Conservation (phyloP, 805 yeast species). For the Lipomyces anomalus region DNA sequence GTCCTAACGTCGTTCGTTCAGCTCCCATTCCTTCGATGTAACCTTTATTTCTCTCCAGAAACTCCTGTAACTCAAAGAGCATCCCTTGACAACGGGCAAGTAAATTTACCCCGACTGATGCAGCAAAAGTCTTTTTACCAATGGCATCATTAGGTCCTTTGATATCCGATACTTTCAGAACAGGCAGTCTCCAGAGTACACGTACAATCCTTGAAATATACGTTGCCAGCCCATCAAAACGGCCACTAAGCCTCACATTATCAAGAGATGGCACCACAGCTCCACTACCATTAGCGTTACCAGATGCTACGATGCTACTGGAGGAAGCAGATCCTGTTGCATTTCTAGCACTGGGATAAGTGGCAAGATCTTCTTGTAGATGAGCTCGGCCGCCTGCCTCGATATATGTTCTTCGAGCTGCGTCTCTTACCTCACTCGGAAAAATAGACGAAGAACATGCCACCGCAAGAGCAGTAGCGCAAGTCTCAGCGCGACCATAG, state of each 20-base stretch:
- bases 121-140: slow-evolving; percentile 3
- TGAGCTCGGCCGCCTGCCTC: slow-evolving; percentile 36
- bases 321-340: slow-evolving; percentile 1
- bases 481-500: slow-evolving; percentile 84
- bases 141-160: slow-evolving; percentile 2
- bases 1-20: slow-evolving; percentile 28
- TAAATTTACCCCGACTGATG: slow-evolving; percentile 8
- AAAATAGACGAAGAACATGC: slow-evolving; percentile 46
- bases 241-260: slow-evolving; percentile 74
- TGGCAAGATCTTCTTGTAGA: slow-evolving; percentile 25
- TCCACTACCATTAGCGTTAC: neutral
- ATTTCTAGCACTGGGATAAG: neutral
- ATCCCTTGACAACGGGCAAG: slow-evolving; percentile 31
- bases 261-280: slow-evolving; percentile 23
- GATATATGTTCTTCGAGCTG: slow-evolving; percentile 32
- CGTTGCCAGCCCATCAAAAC: slow-evolving; percentile 82
- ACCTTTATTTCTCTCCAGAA: slow-evolving; percentile 42
- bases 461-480: slow-evolving; percentile 78
- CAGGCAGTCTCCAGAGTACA: slow-evolving; percentile 68
- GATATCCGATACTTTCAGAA: slow-evolving; percentile 41
- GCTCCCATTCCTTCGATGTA: slow-evolving; percentile 38
- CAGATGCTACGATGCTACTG: slow-evolving; percentile 2
- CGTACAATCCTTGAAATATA: slow-evolving; percentile 73
- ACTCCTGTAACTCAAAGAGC: slow-evolving; percentile 33
- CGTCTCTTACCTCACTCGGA: slow-evolving; percentile 29